A percentile compares a stretch with the other conserved stretches of the same genome.
These are phyloP conservation scores for Candida ascalaphidarum DNA, from an alignment of 805 yeast genomes.

Conservation along the genomic window DNA sequence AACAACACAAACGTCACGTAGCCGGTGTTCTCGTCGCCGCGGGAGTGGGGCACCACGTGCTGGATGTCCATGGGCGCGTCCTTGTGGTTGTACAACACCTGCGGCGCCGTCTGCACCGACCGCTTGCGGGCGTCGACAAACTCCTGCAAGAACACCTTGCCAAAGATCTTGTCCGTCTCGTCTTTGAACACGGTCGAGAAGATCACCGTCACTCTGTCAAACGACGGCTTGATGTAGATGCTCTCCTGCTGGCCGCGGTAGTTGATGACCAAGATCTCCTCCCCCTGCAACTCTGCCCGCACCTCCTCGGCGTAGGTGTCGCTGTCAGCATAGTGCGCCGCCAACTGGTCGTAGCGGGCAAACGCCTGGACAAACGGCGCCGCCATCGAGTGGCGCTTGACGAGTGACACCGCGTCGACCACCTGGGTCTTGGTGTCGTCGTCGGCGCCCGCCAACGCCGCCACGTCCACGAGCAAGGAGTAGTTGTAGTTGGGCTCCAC, in stretches of 20 bases:
- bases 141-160: conserved; percentile 85
- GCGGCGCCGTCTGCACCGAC: conserved; percentile 96
- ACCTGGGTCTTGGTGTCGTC: conserved; percentile 45
- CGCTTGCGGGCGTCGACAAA: conserved; percentile 94
- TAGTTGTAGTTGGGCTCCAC: conserved; percentile 78
- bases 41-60: conserved; percentile 12
- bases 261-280: conserved; percentile 59
- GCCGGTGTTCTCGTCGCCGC: conserved; percentile 35
- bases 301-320: conserved; percentile 37
- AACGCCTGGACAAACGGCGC: conserved; percentile 91
- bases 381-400: conserved; percentile 83
- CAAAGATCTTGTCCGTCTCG: conserved; percentile 90
- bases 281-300: conserved; percentile 36
- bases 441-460: conserved; percentile 17
- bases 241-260: conserved; percentile 86
- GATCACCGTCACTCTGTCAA: conserved; percentile 93
- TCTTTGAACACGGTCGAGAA: conserved; percentile 93
- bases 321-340: conserved; percentile 35
- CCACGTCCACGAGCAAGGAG: conserved; percentile 62
- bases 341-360: conserved; percentile 62
- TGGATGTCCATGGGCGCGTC: conserved; percentile 85
- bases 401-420: conserved; percentile 57
- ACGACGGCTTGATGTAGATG: conserved; percentile 83
- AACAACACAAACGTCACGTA: conserved; percentile 66
- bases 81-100: conserved; percentile 80